Base-by-base conservation (phyloP, 208 protist genomes). In the Crithidia thermophila region DNA sequence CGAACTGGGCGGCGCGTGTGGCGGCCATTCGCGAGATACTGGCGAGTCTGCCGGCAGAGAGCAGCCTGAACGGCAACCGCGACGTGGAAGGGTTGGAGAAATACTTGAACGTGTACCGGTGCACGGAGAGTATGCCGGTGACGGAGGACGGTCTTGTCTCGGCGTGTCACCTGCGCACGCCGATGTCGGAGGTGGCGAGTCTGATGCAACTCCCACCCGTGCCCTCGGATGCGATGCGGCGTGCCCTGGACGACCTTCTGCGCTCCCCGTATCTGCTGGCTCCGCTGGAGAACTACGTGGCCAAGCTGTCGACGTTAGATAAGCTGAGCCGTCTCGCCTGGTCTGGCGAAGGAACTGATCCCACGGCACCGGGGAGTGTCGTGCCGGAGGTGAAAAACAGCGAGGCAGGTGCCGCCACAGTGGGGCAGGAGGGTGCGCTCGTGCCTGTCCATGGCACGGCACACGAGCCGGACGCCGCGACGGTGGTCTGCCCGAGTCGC, bases 161-260 rank as follows among this genome's bases (percentile, higher is more conserved):
- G 23, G 72, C 81, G 23, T 81, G 72, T 47, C 30, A 60, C 6
- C 85, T 95, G 18, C 50, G 31, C 18, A 81, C 80, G 8, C 52
- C 62, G 0, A 20, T 75, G 40, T 60, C 37, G 23, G 82, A 76
- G 55, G 61, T 80, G 25, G 62, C 75, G 4, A 42, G 56, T 36
- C 61, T 88, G 33, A 65, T 77, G 42, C 60, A 75, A 13, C 74
- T 78, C 34, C 81, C 85, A 0, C 49, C 66, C 4, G 13, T 92
- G 7, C 58, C 68, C 3, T 51, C 77, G 9, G 85, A 91, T 25
- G 57, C 65, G 47, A 81, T 94, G 58, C 85, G 78, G 39, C 79
- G 75, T 37, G 59, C 77, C 14, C 63, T 94, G 30, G 82, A 94
- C 52, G 75, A 71, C 45, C 72, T 92, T 30, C 80, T 94, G 27